phyloP scores from a whole-genome alignment of 352 stramenopile species.

The Globisporangium paroecandrum region DNA sequence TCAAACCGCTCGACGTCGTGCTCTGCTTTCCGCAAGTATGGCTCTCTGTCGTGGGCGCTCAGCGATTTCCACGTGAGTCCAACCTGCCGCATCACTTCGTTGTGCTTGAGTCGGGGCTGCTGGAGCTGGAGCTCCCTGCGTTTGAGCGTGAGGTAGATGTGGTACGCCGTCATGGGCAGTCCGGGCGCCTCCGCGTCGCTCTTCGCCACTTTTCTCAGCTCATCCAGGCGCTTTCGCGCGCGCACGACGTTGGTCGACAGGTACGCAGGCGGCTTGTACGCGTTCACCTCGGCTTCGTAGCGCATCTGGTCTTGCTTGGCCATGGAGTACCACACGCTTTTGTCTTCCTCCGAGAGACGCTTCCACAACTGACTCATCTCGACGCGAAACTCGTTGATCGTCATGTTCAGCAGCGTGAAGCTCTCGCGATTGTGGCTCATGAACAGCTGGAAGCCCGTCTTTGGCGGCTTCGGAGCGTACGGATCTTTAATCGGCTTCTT shows the following conservation, averaged over 20 bases:
- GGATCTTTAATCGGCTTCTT: slow-evolving; percentile 31
- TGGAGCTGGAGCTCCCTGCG: slow-evolving; percentile 29
- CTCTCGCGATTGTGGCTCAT: slow-evolving; percentile 53
- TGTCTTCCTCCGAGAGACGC: slow-evolving; percentile 36
- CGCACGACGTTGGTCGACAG: slow-evolving; percentile 21
- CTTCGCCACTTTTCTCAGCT: slow-evolving; percentile 33
- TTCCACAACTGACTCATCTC: slow-evolving; percentile 60
- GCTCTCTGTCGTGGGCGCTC: slow-evolving; percentile 23
- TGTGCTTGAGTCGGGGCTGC: slow-evolving; percentile 30
- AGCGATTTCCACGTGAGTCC: slow-evolving; percentile 43
- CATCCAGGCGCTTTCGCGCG: slow-evolving; percentile 28
- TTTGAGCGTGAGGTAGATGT: slow-evolving; percentile 37
- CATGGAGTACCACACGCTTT: slow-evolving; percentile 44
- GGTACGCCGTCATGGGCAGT: slow-evolving; percentile 42
- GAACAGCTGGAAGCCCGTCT: slow-evolving; percentile 64
- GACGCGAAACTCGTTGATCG: slow-evolving; percentile 48
- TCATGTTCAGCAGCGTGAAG: slow-evolving; percentile 48
- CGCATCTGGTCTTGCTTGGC: slow-evolving; percentile 40
- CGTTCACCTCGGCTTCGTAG: slow-evolving; percentile 48
- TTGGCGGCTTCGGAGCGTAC: slow-evolving; percentile 35
- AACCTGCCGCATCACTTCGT: slow-evolving; percentile 48
- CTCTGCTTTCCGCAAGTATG: slow-evolving; percentile 37
- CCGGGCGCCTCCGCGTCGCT: slow-evolving; percentile 30
- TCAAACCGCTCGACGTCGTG: slow-evolving; percentile 45
- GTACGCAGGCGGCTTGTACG: slow-evolving; percentile 42